Conservation (phyloP, 441 rosid species). For the Jatropha multifida region DNA sequence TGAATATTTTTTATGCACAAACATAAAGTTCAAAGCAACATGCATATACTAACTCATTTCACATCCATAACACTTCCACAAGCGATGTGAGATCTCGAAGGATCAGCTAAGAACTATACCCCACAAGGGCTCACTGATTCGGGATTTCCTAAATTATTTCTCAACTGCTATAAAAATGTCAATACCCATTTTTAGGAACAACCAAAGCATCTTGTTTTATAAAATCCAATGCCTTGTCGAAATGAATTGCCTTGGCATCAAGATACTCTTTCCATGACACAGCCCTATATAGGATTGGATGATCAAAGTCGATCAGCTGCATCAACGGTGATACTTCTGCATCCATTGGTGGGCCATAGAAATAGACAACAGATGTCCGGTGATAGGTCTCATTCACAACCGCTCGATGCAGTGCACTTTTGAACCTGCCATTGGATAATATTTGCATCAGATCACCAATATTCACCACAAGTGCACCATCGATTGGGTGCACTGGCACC, state of each 20-base stretch:
- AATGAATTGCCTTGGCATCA: constrained; percentile 45
- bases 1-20: too few species aligned
- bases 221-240: constrained; percentile 37
- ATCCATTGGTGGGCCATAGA: constrained; percentile 57
- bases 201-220: constrained; percentile 17
- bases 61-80: too few species aligned
- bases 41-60: too few species aligned
- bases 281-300: constrained; percentile 41
- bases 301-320: constrained; percentile 37
- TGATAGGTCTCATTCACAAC: constrained; percentile 45
- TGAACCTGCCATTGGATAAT: constrained; percentile 48
- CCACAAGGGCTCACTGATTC: too few species aligned
- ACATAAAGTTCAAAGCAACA: too few species aligned
- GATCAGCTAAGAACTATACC: too few species aligned
- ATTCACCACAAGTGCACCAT: constrained; percentile 48
- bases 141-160: too few species aligned
- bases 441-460: constrained; percentile 66
- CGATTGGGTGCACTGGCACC: constrained; percentile 48
- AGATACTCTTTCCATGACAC: constrained; percentile 70
- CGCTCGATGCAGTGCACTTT: constrained; percentile 50
- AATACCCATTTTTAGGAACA: too few species aligned
- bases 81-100: too few species aligned
- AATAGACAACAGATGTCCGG: constrained; percentile 47
- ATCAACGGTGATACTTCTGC: constrained; percentile 42
- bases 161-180: too few species aligned